A percentile compares a stretch with the other conserved stretches of the same genome.
These are phyloP conservation scores for Monilinia polystroma DNA, from an alignment of 2,329 filamentous ascomycete species.

Conservation along the genomic window DNA sequence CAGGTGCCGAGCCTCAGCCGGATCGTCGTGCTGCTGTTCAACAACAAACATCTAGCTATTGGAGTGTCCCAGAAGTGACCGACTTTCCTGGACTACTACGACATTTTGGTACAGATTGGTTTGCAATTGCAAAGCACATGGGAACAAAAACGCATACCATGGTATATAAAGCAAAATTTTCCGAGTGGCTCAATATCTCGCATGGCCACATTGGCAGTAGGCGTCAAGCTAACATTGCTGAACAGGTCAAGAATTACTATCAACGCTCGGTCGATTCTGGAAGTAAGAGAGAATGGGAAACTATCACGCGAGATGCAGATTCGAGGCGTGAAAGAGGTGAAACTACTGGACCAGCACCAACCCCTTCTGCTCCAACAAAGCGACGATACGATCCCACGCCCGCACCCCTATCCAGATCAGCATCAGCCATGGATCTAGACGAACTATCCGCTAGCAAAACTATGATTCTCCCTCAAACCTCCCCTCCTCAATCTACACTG, in stretches of 20 bases:
- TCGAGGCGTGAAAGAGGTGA: slow-evolving; percentile 55
- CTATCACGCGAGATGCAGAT: slow-evolving; percentile 60
- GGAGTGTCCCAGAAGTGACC: slow-evolving; percentile 78
- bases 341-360: slow-evolving; percentile 58
- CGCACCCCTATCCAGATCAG: slow-evolving; percentile 46
- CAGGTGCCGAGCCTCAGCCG: slow-evolving; percentile 32
- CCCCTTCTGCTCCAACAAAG: slow-evolving; percentile 53
- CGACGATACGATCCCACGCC: slow-evolving; percentile 51
- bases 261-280: slow-evolving; percentile 60
- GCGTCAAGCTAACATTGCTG: slow-evolving; percentile 39
- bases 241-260: slow-evolving; percentile 68
- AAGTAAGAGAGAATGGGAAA: slow-evolving; percentile 57
- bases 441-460: slow-evolving; percentile 34
- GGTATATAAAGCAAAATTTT: slow-evolving; percentile 52
- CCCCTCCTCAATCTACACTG: slow-evolving; percentile 34
- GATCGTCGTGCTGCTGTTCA: slow-evolving; percentile 35
- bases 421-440: slow-evolving; percentile 50
- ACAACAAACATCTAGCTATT: slow-evolving; percentile 76
- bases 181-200: slow-evolving; percentile 36
- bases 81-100: slow-evolving; percentile 72
- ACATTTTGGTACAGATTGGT: slow-evolving; percentile 78
- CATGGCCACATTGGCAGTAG: slow-evolving; percentile 37
- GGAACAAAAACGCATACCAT: slow-evolving; percentile 83
- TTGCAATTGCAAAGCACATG: slow-evolving; percentile 73
- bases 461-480: slow-evolving; percentile 32